Conservation (phyloP, 345 rosid species). For the Salix suchowensis region DNA sequence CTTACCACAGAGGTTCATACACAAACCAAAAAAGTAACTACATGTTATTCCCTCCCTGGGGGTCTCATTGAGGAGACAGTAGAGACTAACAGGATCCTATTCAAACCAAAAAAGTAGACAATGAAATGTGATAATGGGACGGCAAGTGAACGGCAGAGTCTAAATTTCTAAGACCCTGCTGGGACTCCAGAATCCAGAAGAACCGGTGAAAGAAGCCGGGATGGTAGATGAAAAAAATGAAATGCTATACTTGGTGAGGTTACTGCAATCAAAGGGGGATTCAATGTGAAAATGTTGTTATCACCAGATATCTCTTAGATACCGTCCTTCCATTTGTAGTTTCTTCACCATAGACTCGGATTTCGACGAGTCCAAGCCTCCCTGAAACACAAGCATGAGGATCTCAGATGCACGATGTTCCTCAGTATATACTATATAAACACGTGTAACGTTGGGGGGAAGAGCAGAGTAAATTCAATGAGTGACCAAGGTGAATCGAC, state of each 20-base stretch:
- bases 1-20: not conserved
- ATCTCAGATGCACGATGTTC: not conserved
- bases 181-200: not conserved
- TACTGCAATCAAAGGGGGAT: not conserved
- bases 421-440: too few species aligned
- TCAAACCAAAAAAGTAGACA: not conserved
- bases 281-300: not conserved
- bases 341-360: slow-evolving; percentile 26
- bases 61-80: not conserved
- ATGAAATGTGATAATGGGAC: not conserved
- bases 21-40: slow-evolving; percentile 1
- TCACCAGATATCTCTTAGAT: slow-evolving; percentile 36
- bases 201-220: slow-evolving; percentile 16
- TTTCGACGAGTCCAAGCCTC: slow-evolving; percentile 26
- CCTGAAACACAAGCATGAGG: slow-evolving; percentile 9
- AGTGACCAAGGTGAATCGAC: not conserved
- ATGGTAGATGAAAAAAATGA: slow-evolving; percentile 20
- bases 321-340: slow-evolving; percentile 33
- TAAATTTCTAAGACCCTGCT: not conserved
- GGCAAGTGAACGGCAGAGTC: slow-evolving; percentile 13
- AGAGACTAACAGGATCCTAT: slow-evolving; percentile 12
- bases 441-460: not conserved
- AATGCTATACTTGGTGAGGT: slow-evolving; percentile 8
- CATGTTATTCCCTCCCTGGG: slow-evolving; percentile 3
- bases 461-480: not conserved